Evolutionary conservation across 768 basidiomycete species (phyloP).

Genomic region (Podaxis mareebaensis): DNA sequence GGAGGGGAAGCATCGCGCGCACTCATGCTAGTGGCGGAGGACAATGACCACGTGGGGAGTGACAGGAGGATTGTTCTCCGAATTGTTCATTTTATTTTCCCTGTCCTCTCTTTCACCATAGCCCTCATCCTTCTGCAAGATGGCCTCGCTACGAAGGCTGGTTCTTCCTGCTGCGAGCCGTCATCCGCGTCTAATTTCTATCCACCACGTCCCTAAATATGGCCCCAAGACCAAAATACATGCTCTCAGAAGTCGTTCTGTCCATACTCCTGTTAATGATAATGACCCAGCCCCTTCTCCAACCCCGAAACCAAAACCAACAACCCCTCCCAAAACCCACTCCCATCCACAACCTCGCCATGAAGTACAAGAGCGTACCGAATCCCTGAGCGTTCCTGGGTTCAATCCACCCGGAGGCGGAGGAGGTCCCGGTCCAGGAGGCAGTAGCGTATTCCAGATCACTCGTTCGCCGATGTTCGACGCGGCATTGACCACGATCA

Average conservation of each 20-base stretch:
- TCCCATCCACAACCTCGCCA: constrained; percentile 30
- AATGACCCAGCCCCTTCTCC: constrained; percentile 1
- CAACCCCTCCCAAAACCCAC: constrained; percentile 8
- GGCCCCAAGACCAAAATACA: background rate
- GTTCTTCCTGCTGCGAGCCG: constrained; percentile 2
- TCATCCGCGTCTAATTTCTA: background rate
- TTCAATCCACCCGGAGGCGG: constrained; percentile 43
- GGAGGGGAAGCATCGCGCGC: too few relatives aligned
- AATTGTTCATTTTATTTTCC: too few relatives aligned
- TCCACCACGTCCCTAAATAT: background rate
- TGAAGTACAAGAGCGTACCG: constrained; percentile 44
- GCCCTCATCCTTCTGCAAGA: background rate
- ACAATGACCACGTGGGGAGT: too few relatives aligned
- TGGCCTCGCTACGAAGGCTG: constrained; percentile 10
- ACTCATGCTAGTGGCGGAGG: too few relatives aligned
- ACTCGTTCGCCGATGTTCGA: constrained; percentile 50
- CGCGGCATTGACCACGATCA: constrained; percentile 56
- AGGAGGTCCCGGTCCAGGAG: constrained; percentile 32
- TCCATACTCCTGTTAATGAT: constrained; percentile 9
- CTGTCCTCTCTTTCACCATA: too few relatives aligned
- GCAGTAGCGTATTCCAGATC: constrained; percentile 32
- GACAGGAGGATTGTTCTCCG: too few relatives aligned
- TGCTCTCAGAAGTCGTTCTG: background rate
- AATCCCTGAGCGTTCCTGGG: constrained; percentile 37
- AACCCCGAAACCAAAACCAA: constrained; percentile 17